Percentiles rank a stretch among this genome's conserved stretches.
Conservation (phyloP, 192 early-diverging fungal genomes). For the Coemansia sp. region DNA sequence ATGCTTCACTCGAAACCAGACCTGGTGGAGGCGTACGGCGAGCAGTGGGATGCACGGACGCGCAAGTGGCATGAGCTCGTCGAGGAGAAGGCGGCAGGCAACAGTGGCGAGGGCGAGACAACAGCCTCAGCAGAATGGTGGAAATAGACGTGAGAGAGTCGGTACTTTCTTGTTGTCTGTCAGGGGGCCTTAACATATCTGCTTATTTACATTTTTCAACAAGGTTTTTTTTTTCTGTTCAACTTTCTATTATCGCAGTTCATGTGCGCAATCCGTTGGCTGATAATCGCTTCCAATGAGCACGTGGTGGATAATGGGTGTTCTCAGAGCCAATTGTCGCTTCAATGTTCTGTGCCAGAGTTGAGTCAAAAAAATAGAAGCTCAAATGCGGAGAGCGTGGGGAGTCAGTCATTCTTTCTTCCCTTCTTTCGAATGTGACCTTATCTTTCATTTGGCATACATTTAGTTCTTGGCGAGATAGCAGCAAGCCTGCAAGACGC, state of each 20-base stretch:
- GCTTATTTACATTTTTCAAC: no score
- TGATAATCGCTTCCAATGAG: not conserved
- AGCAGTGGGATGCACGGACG: slow-evolving; percentile 26
- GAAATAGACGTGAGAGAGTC: slow-evolving; percentile 1
- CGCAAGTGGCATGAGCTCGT: slow-evolving; percentile 40
- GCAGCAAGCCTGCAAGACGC: slow-evolving; percentile 1
- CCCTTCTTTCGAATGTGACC: no score
- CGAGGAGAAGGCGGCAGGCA: slow-evolving; percentile 20
- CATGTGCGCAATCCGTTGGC: not conserved
- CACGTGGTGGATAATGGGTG: no score
- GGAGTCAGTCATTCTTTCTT: no score
- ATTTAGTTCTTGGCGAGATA: slow-evolving; percentile 10
- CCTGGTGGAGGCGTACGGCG: slow-evolving; percentile 25
- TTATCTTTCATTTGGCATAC: no score
- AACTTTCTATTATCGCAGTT: not conserved
- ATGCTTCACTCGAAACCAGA: slow-evolving; percentile 15
- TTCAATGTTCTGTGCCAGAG: no score
- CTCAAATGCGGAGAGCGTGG: no score
- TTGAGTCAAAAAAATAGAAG: no score
- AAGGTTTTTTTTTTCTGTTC: slow-evolving; percentile 2
- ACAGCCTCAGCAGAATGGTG: slow-evolving; percentile 36
- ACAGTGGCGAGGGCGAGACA: slow-evolving; percentile 1
- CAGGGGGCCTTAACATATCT: no score
- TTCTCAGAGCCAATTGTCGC: no score
- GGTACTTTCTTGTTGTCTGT: no score